phyloP scores from a whole-genome alignment of 1,139 yeast genomes.

The Blastobotrys illinoisensis region DNA sequence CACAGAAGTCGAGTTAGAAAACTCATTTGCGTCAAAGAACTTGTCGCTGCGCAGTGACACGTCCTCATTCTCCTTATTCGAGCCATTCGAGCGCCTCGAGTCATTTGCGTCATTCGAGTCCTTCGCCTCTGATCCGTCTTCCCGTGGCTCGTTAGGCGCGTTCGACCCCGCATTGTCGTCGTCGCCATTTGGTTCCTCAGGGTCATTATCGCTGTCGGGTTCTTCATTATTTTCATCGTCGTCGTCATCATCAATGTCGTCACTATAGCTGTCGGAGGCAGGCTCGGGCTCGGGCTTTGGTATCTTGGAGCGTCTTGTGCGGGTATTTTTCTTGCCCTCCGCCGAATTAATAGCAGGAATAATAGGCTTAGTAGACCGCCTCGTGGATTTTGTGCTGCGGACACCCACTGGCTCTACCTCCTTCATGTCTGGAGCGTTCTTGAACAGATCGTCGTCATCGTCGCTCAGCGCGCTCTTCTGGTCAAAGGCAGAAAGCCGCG shows the following conservation, averaged over 20 bases:
- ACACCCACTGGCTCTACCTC: neutral
- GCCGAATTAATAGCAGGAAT: no score
- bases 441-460: neutral
- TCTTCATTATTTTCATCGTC: neutral
- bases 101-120: no score
- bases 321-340: neutral
- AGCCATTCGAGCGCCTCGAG: no score
- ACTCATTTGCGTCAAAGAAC: neutral
- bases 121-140: no score
- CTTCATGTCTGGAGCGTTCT: neutral
- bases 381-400: neutral
- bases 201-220: no score
- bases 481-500: neutral
- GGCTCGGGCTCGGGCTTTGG: neutral
- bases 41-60: neutral
- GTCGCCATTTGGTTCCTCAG: neutral
- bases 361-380: neutral
- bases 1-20: neutral
- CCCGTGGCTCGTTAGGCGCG: no score
- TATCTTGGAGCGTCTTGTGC: neutral
- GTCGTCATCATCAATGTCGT: neutral
- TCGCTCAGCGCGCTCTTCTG: neutral
- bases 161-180: neutral
- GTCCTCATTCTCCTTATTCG: neutral
- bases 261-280: neutral